phyloP scores from a whole-genome alignment of 2,329 filamentous ascomycete species.

The Pseudocercospora pini-densiflorae region DNA sequence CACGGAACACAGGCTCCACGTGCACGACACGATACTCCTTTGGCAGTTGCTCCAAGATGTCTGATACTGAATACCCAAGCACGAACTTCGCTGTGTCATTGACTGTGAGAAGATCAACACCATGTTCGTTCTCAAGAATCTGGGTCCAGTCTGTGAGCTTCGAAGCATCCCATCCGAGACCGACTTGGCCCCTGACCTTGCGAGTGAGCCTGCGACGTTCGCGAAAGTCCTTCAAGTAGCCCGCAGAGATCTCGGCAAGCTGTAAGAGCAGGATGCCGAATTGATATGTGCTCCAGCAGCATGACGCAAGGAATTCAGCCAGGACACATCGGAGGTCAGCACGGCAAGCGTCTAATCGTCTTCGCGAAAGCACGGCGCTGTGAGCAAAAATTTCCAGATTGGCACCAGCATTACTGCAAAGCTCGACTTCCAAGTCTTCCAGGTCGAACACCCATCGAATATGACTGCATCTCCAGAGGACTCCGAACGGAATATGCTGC shows the following conservation, averaged over 20 bases:
- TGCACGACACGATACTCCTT: constrained; percentile 20
- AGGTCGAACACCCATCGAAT: constrained; percentile 2
- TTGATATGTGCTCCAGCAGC: neutral
- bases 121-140: constrained; percentile 10
- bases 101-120: constrained; percentile 17
- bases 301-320: neutral
- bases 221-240: neutral
- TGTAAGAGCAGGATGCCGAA: constrained; percentile 2
- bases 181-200: neutral
- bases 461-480: constrained; percentile 6
- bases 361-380: constrained; percentile 1
- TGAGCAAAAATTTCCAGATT: neutral
- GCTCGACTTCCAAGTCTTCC: constrained; percentile 2
- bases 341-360: neutral
- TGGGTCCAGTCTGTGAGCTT: neutral
- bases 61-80: constrained; percentile 19
- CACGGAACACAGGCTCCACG: constrained; percentile 26
- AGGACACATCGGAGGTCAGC: neutral
- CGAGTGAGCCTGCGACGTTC: neutral
- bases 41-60: constrained; percentile 13
- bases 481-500: constrained; percentile 1
- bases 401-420: neutral
- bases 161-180: constrained; percentile 2
- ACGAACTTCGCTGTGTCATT: constrained; percentile 22
- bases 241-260: neutral